Percentiles rank a stretch among this genome's conserved stretches.
These are phyloP conservation scores for Cercospora sp. DNA, from an alignment of 2,329 filamentous ascomycete genomes.

Conservation along the genomic window DNA sequence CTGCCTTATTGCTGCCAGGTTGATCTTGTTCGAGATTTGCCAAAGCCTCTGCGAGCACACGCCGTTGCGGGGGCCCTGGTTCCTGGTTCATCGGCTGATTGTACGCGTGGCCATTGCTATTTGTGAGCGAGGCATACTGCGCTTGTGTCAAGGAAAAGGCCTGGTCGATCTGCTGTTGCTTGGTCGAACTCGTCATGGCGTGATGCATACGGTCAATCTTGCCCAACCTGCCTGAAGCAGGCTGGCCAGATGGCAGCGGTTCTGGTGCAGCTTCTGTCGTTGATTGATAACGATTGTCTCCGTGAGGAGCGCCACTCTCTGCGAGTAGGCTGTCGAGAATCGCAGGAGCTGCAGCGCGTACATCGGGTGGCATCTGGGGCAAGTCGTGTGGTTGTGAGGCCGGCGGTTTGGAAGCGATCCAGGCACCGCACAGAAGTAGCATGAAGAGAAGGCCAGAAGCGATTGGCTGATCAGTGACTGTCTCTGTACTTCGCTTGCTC, in stretches of 20 bases:
- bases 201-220: slow-evolving; percentile 46
- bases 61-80: slow-evolving; percentile 49
- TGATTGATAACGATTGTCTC: slow-evolving; percentile 16
- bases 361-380: slow-evolving; percentile 75
- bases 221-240: slow-evolving; percentile 19
- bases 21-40: slow-evolving; percentile 71
- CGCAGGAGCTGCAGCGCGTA: slow-evolving; percentile 74
- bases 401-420: slow-evolving; percentile 83
- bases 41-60: slow-evolving; percentile 78
- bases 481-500: slow-evolving; percentile 45
- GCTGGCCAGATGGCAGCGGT: slow-evolving; percentile 29
- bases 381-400: slow-evolving; percentile 69
- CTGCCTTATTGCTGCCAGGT: slow-evolving; percentile 58
- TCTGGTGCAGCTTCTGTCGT: slow-evolving; percentile 24
- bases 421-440: slow-evolving; percentile 94
- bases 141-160: slow-evolving; percentile 81
- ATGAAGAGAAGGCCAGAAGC: slow-evolving; percentile 86
- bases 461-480: slow-evolving; percentile 56
- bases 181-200: slow-evolving; percentile 61
- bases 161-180: slow-evolving; percentile 85
- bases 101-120: slow-evolving; percentile 66
- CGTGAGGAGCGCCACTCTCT: slow-evolving; percentile 19
- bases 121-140: slow-evolving; percentile 84
- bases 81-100: slow-evolving; percentile 31
- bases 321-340: slow-evolving; percentile 69